Base-by-base conservation (phyloP, 352 stramenopile genomes). In the Globisporangium iwayamae region DNA sequence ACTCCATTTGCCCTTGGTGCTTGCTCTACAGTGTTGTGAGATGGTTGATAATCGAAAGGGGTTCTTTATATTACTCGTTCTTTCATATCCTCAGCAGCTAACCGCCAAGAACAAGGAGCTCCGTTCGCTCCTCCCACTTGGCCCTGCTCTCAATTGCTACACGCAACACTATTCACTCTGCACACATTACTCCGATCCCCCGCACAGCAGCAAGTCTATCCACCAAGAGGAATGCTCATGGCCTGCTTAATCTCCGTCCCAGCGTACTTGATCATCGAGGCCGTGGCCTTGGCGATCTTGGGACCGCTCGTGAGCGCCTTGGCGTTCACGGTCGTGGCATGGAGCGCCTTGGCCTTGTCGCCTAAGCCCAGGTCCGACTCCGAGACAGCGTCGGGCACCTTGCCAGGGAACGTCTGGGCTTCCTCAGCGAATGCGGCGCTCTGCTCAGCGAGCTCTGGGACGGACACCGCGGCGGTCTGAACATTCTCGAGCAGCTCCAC, bases 401-500 rank as follows among this genome's bases (percentile, higher is more conserved):
- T 82, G 9, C 60, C 67, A 4, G 78, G 71, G 45, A 86, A 73
- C 11, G 71, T 63, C 59, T 84, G 75, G 18, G 75, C 74, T 52
- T 86, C 78, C 10, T 75, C 63, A 1, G 65, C 36, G 38, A 84
- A 81, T 2, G 71, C 55, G 7, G 68, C 65, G 7, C 69, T 75
- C 66, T 80, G 68, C 34, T 81, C 71, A 10, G 62, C 67, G 18
- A 86, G 69, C 48, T 82, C 78, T 1, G 78, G 78, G 32, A 86
- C 69, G 3, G 75, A 83, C 8, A 62, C 76, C 28, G 66, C 78
- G 0, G 78, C 78, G 0, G 73, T 82, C 61, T 83, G 30, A 1
- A 84, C 65, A 59, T 86, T 86, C 8, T 86, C 75, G n/a, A 86
- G 47, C 16, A 86, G 58, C 16, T 83, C 78, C 6, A 77, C 67